Evolutionary conservation across 805 yeast genomes (phyloP).

Genomic region (Lachancea waltii): DNA sequence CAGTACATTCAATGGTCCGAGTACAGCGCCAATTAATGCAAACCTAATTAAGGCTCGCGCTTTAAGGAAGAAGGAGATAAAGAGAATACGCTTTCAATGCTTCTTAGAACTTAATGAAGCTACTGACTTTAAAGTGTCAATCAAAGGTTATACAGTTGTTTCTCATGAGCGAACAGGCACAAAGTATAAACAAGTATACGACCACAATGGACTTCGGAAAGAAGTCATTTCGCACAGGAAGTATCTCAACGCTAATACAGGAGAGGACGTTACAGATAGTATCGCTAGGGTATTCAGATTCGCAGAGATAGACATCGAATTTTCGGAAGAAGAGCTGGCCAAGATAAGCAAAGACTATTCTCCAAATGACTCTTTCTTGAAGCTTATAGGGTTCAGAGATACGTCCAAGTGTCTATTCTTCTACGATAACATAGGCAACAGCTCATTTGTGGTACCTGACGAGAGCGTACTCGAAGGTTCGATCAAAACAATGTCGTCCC

Average conservation of each 20-base stretch:
- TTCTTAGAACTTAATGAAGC: constrained; percentile 51
- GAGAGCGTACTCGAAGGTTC: constrained; percentile 57
- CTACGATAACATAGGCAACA: constrained; percentile 45
- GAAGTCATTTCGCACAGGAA: constrained; percentile 45
- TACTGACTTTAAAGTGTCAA: constrained; percentile 45
- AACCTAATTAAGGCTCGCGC: constrained; percentile 43
- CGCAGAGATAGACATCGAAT: constrained; percentile 42
- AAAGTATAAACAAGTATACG: constrained; percentile 45
- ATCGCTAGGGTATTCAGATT: constrained; percentile 36
- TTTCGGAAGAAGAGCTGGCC: constrained; percentile 34
- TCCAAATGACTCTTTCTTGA: constrained; percentile 43
- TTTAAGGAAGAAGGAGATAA: constrained; percentile 52
- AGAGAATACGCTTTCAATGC: constrained; percentile 56
- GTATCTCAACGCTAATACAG: constrained; percentile 37
- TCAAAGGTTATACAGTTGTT: constrained; percentile 65
- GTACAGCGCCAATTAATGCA: constrained; percentile 38
- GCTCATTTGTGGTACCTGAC: constrained; percentile 65
- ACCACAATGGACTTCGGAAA: constrained; percentile 44
- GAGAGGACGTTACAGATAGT: constrained; percentile 36
- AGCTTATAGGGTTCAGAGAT: constrained; percentile 61
- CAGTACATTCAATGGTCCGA: constrained; percentile 34
- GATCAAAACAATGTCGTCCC: constrained; percentile 54
- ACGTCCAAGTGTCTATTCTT: constrained; percentile 39
- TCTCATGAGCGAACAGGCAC: constrained; percentile 46
- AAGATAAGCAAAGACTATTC: constrained; percentile 32